phyloP scores from a whole-genome alignment of 768 basidiomycete genomes.

The Trametes cinnabarina region DNA sequence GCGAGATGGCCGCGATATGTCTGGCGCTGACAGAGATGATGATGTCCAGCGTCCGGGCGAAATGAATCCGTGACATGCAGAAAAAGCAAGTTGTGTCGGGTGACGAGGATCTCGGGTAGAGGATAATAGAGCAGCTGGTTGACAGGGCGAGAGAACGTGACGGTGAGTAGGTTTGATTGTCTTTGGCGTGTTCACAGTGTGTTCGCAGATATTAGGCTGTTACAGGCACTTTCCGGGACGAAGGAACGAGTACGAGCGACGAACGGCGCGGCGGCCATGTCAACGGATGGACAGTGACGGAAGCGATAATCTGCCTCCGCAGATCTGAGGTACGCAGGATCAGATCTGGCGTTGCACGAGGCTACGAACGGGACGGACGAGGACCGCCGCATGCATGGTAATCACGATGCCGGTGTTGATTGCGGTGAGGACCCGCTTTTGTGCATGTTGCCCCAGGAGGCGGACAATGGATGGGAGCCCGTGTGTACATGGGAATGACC shows the following conservation, averaged over 20 bases:
- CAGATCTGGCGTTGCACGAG: constrained; percentile 10
- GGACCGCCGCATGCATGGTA: neutral
- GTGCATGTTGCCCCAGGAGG: constrained; percentile 5
- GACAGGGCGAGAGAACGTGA: neutral
- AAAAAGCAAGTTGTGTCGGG: constrained; percentile 3
- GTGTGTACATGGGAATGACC: constrained; percentile 14
- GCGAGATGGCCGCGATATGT: neutral
- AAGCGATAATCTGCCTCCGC: neutral
- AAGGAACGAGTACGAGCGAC: neutral
- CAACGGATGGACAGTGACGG: too few relatives aligned
- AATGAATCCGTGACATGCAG: neutral
- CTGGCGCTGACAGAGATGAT: neutral
- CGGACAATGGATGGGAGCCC: constrained; percentile 8
- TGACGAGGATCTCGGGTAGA: neutral
- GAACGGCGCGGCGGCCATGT: neutral
- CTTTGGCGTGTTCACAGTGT: neutral
- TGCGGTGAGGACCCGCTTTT: constrained; percentile 7
- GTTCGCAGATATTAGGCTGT: neutral
- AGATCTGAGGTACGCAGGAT: constrained; percentile 5
- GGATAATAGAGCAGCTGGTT: neutral
- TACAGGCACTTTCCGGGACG: constrained; percentile 5
- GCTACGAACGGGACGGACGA: constrained; percentile 1
- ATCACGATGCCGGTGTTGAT: constrained; percentile 2
- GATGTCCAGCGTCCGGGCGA: neutral
- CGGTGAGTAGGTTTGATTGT: constrained; percentile 11